A percentile compares a stretch with the other conserved stretches of the same genome.
Conservation (phyloP, 257 asterid genomes). For the Linderniella brevidens region DNA sequence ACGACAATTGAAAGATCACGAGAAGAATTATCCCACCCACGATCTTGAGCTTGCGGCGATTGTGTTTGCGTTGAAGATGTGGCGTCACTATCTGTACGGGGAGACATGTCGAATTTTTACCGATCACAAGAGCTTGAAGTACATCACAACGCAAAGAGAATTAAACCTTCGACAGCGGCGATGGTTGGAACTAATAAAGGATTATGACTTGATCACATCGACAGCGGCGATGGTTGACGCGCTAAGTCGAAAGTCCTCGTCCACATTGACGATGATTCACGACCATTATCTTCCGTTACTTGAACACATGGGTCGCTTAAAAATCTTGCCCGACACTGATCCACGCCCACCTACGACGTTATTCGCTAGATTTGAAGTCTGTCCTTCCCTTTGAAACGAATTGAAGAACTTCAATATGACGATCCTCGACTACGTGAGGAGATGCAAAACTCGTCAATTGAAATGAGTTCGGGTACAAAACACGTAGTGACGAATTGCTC, state of each 20-base stretch:
- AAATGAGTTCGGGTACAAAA: background rate
- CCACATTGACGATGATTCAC: background rate
- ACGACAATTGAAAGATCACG: background rate
- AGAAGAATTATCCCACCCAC: conserved; percentile 1
- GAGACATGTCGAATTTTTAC: background rate
- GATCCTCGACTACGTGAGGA: background rate
- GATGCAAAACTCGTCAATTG: background rate
- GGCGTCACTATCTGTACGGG: background rate
- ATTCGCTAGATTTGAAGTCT: too few species aligned
- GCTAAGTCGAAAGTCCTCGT: background rate
- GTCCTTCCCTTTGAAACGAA: too few species aligned
- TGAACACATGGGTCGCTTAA: too few species aligned
- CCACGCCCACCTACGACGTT: too few species aligned
- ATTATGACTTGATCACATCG: background rate
- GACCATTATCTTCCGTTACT: background rate
- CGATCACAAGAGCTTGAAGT: background rate
- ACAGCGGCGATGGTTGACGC: background rate
- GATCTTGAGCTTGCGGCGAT: background rate
- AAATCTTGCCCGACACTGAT: too few species aligned
- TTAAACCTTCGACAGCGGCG: background rate
- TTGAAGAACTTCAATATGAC: too few species aligned
- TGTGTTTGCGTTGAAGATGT: background rate
- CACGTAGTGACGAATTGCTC: background rate
- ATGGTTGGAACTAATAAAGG: background rate
- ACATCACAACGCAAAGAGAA: background rate